Evolutionary conservation across 352 stramenopile species (phyloP), one percentile per base, ranked within the genome.

Genomic region (Phytophthora sp.): DNA sequence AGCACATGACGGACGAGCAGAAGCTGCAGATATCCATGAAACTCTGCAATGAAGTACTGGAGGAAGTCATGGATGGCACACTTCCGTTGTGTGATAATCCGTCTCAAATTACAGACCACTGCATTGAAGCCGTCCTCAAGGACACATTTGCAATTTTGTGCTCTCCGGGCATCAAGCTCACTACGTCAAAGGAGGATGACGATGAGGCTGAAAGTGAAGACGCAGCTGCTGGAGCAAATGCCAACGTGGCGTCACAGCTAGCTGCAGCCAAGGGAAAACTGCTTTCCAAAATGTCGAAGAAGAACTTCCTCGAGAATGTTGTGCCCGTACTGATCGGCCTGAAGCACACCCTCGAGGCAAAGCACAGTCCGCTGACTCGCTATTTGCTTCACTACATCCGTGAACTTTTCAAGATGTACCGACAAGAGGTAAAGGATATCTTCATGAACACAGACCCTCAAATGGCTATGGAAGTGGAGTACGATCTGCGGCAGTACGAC

Each of bases 291-390:
- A 95, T 99, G 73, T 98, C 93, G 31, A 91, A 96, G 63, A 99
- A 99, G 73, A 98, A 99, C 66, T 91, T 99, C 38, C 77, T 99
- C 28, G 96, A 99, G 72, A 98, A 98, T 44, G 81, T 99, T 2
- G 87, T 99, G 9, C 97, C 97, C 0, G 95, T 99, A 32, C 72
- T 99, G 17, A 97, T 98, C 51, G 96, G 92, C 15, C 81, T 99
- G 27, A 99, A 99, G 71, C 88, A 94, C 52, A 91, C 95, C 26
- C 80, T 99, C 21, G 94, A 99, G 59, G 82, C 78, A 17, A 97
- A 92, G 59, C 88, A 93, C 46, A 99, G 95, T 53, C 96, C 96
- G 0, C 66, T 99, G 43, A 92, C 98, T 55, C 87, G 92, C 38
- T 89, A 98, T 55, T 66, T 99, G 51, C 95, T 99, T 71, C 74